Base-by-base conservation (phyloP, 2,329 filamentous ascomycete species). In the Elsinoe australis region DNA sequence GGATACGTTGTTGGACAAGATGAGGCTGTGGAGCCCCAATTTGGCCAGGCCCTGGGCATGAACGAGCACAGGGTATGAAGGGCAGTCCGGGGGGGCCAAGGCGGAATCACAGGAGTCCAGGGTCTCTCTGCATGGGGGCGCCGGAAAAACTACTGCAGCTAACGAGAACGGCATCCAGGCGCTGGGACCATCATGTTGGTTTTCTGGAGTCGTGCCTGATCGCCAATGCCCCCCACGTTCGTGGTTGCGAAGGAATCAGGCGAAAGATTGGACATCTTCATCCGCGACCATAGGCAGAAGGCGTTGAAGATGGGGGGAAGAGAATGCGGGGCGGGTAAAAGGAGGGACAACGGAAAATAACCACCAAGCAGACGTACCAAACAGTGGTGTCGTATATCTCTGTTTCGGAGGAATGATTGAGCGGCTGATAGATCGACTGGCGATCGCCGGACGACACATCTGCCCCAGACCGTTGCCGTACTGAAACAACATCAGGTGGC, bases 131-230 rank as follows among this genome's bases (percentile, higher is more conserved):
- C 39, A 44, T 41, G 36, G 21, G 36, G 28, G 36, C 36, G 24
- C 21, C 39, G 39, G 39, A 44, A 21, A 31, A 41, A 41, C n/a
- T n/a, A n/a, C n/a, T 41, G 36, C 36, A 41, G 36, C 36, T 41
- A 41, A 24, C 17, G 17, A 21, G 34, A 12, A n/a, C n/a, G n/a
- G n/a, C n/a, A n/a, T n/a, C n/a, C n/a, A n/a, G n/a, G 22, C 36
- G 22, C 36, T 22, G 36, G 36, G 36, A 41, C 36, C 36, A 28
- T 22, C 18, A 24, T 41, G 7, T 41, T 41, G 36, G 19, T 32
- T 41, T 41, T 26, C 19, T 41, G 36, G 36, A 41, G 36, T 22
- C 36, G 19, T 41, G 36, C 36, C 36, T 26, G 22, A 41, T 21
- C 36, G 18, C n/a, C n/a, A n/a, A 14, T 26, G 36, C 12, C 34